Evolutionary conservation across 495 filamentous ascomycete species (phyloP).

Genomic region (Viridothelium virens): DNA sequence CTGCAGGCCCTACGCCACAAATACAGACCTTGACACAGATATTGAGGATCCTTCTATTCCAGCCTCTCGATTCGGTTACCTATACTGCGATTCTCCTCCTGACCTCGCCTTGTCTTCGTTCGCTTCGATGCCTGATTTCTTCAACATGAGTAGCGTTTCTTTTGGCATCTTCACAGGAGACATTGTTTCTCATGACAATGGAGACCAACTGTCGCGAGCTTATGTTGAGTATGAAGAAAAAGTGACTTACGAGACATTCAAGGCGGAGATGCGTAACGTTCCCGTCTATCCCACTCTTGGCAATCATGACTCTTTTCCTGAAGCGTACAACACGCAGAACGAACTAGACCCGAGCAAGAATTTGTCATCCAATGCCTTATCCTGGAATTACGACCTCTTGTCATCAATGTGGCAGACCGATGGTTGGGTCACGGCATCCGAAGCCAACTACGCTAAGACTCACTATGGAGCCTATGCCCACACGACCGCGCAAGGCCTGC

Average conservation of each 20-base stretch:
- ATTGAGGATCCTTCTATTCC: conserved; percentile 25
- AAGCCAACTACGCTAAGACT: conserved; percentile 38
- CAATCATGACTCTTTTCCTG: conserved; percentile 16
- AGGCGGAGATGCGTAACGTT: conserved; percentile 13
- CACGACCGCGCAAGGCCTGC: conserved; percentile 42
- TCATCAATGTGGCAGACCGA: conserved; percentile 45
- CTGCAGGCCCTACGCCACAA: conserved; percentile 23
- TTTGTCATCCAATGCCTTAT: conserved; percentile 10
- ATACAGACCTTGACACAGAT: conserved; percentile 22
- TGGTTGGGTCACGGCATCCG: conserved; percentile 42
- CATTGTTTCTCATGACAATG: conserved; percentile 19
- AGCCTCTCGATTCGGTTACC: conserved; percentile 27
- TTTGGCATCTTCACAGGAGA: conserved; percentile 21
- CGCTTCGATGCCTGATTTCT: conserved; percentile 24
- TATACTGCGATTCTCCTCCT: conserved; percentile 27
- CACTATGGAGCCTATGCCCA: conserved; percentile 49
- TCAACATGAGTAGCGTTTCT: conserved; percentile 11
- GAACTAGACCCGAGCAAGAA: conserved; percentile 8
- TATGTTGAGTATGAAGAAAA: conserved; percentile 17
- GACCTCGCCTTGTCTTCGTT: conserved; percentile 28
- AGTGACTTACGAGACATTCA: conserved; percentile 18
- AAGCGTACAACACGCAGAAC: conserved; percentile 18
- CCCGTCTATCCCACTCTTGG: conserved; percentile 18
- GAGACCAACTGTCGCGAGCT: conserved; percentile 15
- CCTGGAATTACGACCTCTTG: conserved; percentile 50